Conservation (phyloP, 495 filamentous ascomycete genomes). For the Xylaria palmicola region DNA sequence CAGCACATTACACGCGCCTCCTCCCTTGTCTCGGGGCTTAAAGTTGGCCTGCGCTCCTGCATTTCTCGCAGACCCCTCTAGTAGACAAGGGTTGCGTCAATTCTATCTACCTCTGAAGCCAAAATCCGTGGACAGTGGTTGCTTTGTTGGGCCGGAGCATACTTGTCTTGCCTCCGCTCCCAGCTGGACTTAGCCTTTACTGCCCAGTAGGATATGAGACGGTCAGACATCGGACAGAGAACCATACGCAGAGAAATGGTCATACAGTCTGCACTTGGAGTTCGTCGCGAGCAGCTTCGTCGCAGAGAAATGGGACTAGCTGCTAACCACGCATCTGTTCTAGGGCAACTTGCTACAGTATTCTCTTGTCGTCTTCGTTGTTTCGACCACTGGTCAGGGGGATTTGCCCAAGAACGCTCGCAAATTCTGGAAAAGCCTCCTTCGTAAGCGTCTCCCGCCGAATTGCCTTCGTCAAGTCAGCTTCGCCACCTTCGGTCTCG, state of each 20-base stretch:
- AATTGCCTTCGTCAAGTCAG: slow-evolving; percentile 63
- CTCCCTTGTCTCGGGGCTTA: not conserved
- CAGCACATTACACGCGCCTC: not conserved
- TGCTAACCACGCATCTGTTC: slow-evolving; percentile 14
- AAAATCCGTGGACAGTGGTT: not conserved
- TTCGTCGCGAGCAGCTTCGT: not conserved
- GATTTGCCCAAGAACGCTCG: slow-evolving; percentile 80
- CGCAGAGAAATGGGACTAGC: not conserved
- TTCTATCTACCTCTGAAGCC: no score
- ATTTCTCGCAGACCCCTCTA: no score
- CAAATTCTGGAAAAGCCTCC: slow-evolving; percentile 80
- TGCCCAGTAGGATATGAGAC: no score
- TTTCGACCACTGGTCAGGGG: slow-evolving; percentile 94
- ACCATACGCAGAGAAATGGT: not conserved
- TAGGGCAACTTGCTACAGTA: slow-evolving; percentile 49
- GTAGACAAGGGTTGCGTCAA: no score
- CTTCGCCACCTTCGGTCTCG: slow-evolving; percentile 87
- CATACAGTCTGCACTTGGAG: not conserved
- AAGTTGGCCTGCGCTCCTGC: no score
- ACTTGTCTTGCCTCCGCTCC: not conserved
- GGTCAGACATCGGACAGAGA: no score
- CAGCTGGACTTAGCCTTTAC: not conserved
- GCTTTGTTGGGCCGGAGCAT: not conserved
- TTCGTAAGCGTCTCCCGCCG: slow-evolving; percentile 71
- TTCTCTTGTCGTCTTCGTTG: slow-evolving; percentile 69